Percentiles rank a stretch among this genome's conserved stretches.
Conservation (phyloP, 1,139 yeast genomes). For the Saccharomyces uvarum region DNA sequence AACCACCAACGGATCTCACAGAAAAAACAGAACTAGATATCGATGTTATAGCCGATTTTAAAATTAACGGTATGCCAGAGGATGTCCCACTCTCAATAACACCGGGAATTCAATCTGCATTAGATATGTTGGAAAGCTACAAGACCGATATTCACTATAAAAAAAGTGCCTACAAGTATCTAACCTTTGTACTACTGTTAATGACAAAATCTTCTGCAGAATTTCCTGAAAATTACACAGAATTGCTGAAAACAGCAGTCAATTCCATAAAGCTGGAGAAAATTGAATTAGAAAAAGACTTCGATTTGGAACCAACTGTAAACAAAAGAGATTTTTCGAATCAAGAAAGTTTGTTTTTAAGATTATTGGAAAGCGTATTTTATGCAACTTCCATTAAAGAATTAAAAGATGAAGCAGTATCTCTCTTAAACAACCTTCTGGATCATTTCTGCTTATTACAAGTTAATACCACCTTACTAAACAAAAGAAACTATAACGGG, state of each 20-base stretch:
- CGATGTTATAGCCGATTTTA: conserved; percentile 60
- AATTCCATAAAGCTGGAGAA: conserved; percentile 44
- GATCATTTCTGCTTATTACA: conserved; percentile 75
- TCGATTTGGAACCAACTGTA: conserved; percentile 37
- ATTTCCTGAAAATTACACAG: conserved; percentile 50
- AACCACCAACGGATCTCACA: conserved; percentile 60
- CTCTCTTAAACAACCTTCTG: conserved; percentile 56
- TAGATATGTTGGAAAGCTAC: conserved; percentile 56
- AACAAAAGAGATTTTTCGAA: conserved; percentile 47
- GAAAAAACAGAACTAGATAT: conserved; percentile 55
- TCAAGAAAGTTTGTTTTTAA: conserved; percentile 42
- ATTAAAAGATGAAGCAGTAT: conserved; percentile 58
- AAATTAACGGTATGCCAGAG: conserved; percentile 58
- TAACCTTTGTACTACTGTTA: conserved; percentile 58
- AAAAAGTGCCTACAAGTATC: conserved; percentile 66
- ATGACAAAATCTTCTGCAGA: conserved; percentile 56
- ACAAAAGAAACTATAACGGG: conserved; percentile 61
- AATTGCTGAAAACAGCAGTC: conserved; percentile 43
- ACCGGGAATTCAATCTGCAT: conserved; percentile 74
- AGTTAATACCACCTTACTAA: conserved; percentile 64
- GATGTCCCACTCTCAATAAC: conserved; percentile 68
- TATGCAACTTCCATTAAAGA: conserved; percentile 72
- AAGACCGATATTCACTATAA: conserved; percentile 61
- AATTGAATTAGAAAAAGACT: conserved; percentile 30
- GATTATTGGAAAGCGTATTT: conserved; percentile 62